These are phyloP conservation scores for Metschnikowia henanensis DNA, from an alignment of 805 yeast species.

Conservation along the genomic window DNA sequence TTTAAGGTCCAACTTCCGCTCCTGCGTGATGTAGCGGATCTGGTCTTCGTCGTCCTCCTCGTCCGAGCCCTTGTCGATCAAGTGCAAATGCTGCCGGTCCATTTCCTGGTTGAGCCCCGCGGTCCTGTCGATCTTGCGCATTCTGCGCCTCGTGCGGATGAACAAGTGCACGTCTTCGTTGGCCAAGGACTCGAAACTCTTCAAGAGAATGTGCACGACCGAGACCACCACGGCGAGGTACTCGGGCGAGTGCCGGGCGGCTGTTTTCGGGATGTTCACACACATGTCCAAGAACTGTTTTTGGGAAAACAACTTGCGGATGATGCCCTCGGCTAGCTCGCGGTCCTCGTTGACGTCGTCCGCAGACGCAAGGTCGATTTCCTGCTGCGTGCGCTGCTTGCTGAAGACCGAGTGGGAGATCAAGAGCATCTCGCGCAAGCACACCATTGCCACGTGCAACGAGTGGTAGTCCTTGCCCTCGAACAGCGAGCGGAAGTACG, in stretches of 20 bases:
- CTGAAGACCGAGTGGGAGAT: constrained; percentile 45
- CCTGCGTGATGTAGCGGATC: constrained; percentile 38
- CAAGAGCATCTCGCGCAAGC: constrained; percentile 62
- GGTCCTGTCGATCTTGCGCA: constrained; percentile 28
- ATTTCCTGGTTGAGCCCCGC: constrained; percentile 19
- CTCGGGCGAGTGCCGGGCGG: constrained; percentile 60
- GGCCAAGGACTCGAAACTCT: constrained; percentile 65
- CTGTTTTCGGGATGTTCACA: constrained; percentile 59
- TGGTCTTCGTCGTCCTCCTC: constrained; percentile 30
- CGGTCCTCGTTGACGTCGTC: constrained; percentile 48
- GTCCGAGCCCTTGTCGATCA: constrained; percentile 23
- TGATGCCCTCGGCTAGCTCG: constrained; percentile 55
- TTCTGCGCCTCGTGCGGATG: constrained; percentile 46
- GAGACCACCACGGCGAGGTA: constrained; percentile 63
- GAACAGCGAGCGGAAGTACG: constrained; percentile 43
- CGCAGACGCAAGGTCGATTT: constrained; percentile 19
- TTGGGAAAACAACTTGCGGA: constrained; percentile 69
- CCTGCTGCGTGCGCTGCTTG: constrained; percentile 18
- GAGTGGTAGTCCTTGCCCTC: constrained; percentile 53
- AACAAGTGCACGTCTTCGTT: constrained; percentile 52
- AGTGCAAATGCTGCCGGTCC: constrained; percentile 19
- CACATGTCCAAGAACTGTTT: constrained; percentile 57
- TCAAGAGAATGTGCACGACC: constrained; percentile 62
- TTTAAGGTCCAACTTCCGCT: constrained; percentile 47
- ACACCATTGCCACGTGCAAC: constrained; percentile 67